phyloP scores from a whole-genome alignment of 768 basidiomycete genomes.

The Mycena leptocephala region DNA sequence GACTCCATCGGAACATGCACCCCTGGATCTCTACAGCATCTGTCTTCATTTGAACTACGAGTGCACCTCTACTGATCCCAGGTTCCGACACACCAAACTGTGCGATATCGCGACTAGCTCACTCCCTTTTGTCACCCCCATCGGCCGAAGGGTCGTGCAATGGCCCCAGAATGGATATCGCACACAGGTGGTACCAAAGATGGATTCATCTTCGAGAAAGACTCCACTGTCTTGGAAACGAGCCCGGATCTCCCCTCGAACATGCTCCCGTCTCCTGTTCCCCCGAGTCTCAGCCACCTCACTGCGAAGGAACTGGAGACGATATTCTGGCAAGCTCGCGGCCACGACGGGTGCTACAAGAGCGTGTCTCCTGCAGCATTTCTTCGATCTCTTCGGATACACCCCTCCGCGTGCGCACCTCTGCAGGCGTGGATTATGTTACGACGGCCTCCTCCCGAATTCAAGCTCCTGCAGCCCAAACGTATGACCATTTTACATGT shows the following conservation, averaged over 20 bases:
- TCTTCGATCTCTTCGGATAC: constrained; percentile 33
- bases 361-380: constrained; percentile 37
- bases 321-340: constrained; percentile 39
- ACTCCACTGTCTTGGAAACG: neutral
- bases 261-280: neutral
- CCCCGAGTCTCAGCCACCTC: constrained; percentile 15
- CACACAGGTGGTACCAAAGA: neutral
- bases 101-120: neutral
- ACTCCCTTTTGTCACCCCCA: neutral
- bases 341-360: constrained; percentile 39
- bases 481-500: neutral
- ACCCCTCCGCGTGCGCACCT: constrained; percentile 30
- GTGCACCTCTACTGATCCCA: constrained; percentile 32
- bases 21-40: constrained; percentile 33
- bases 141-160: neutral
- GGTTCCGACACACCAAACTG: constrained; percentile 1
- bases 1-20: neutral
- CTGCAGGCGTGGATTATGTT: constrained; percentile 21
- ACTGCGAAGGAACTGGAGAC: constrained; percentile 33
- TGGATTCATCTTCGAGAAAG: neutral
- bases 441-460: neutral
- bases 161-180: neutral
- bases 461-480: neutral
- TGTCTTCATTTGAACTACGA: constrained; percentile 34
- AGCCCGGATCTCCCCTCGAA: neutral